Evolutionary conservation across 805 yeast genomes (phyloP).

Genomic region (Ascoidea rubescens): DNA sequence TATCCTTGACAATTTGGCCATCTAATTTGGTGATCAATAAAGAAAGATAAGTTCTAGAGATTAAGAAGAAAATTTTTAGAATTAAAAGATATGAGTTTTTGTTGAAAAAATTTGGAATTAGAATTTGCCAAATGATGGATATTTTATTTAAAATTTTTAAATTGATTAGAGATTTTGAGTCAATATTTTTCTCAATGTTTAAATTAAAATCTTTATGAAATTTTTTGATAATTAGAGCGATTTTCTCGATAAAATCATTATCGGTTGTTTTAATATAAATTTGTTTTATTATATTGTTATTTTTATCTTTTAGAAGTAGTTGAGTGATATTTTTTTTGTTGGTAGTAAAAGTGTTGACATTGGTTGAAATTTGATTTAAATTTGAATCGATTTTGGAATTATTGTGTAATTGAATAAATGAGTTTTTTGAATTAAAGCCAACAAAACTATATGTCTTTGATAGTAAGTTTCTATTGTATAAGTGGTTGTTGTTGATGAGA

Average conservation of each 20-base stretch:
- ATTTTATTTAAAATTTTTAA: conserved; percentile 63
- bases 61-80: conserved; percentile 60
- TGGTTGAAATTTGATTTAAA: not conserved
- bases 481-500: not conserved
- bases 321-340: no score
- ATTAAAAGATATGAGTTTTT: conserved; percentile 52
- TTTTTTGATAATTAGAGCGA: conserved; percentile 8
- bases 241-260: conserved; percentile 7
- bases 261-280: conserved; percentile 8
- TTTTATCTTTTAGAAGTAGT: not conserved
- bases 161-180: conserved; percentile 18
- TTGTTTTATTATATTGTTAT: conserved; percentile 8
- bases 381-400: no score
- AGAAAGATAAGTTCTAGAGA: conserved; percentile 78
- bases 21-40: conserved; percentile 78
- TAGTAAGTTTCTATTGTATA: no score
- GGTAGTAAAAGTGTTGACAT: not conserved
- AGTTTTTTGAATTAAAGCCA: not conserved
- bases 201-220: conserved; percentile 1
- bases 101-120: conserved; percentile 63
- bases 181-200: not conserved
- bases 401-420: no score
- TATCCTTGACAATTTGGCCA: conserved; percentile 82
- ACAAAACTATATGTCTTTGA: no score
- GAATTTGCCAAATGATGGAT: conserved; percentile 61